A percentile compares a stretch with the other conserved stretches of the same genome.
These are phyloP conservation scores for Cordyceps farinosa DNA, from an alignment of 2,329 filamentous ascomycete species.

Conservation along the genomic window DNA sequence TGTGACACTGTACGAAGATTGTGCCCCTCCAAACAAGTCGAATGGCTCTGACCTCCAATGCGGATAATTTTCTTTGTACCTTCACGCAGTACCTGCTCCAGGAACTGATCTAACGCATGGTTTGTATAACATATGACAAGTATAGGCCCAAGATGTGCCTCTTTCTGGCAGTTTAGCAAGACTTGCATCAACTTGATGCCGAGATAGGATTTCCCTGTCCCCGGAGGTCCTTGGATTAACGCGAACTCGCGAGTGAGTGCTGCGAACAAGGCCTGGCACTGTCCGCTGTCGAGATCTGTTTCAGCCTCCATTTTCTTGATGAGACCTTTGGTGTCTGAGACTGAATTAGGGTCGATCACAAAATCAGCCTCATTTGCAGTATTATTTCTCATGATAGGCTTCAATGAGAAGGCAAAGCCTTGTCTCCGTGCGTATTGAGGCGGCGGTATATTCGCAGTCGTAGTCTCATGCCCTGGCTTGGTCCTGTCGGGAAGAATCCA, in stretches of 20 bases:
- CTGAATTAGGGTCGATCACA: neutral
- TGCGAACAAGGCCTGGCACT: slow-evolving; percentile 48
- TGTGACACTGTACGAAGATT: slow-evolving; percentile 6
- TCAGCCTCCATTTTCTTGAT: slow-evolving; percentile 1
- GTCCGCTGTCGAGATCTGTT: slow-evolving; percentile 50
- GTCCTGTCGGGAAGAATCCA: slow-evolving; percentile 12
- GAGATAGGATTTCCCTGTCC: slow-evolving; percentile 63
- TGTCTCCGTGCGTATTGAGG: slow-evolving; percentile 9
- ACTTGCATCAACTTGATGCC: slow-evolving; percentile 55
- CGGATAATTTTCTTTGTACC: slow-evolving; percentile 51
- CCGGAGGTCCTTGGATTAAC: slow-evolving; percentile 66
- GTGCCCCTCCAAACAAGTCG: slow-evolving; percentile 8
- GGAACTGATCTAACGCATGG: slow-evolving; percentile 49
- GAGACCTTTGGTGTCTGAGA: neutral
- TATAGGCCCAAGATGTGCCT: slow-evolving; percentile 44
- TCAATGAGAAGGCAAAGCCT: slow-evolving; percentile 10
- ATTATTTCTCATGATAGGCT: neutral
- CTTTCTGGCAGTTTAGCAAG: slow-evolving; percentile 41
- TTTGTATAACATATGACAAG: slow-evolving; percentile 36
- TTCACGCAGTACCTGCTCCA: slow-evolving; percentile 52
- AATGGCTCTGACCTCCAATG: slow-evolving; percentile 42
- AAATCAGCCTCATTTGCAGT: neutral
- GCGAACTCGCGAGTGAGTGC: slow-evolving; percentile 52
- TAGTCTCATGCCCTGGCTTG: neutral
- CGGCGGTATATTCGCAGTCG: slow-evolving; percentile 6